Evolutionary conservation across 2,329 filamentous ascomycete species (phyloP).

Genomic region (Piedraia hortae): DNA sequence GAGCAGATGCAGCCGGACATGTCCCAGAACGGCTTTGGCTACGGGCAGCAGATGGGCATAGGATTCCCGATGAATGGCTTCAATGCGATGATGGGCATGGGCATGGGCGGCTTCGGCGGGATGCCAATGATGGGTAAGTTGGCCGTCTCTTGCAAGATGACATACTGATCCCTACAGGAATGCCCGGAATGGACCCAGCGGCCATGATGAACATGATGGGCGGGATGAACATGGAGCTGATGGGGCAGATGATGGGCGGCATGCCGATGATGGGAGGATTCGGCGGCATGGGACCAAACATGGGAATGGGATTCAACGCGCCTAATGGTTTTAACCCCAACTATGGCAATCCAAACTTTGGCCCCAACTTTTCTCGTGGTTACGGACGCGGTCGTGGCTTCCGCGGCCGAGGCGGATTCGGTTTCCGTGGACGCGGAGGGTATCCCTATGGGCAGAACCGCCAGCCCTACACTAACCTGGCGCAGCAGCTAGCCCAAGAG

Average conservation of each 20-base stretch:
- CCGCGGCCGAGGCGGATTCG: slow-evolving; percentile 2
- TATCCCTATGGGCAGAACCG: slow-evolving; percentile 6
- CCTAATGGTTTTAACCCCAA: slow-evolving; percentile 22
- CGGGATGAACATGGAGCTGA: slow-evolving; percentile 7
- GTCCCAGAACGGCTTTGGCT: slow-evolving; percentile 4
- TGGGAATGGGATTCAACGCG: slow-evolving; percentile 29
- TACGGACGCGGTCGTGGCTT: slow-evolving; percentile 24
- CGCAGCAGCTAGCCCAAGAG: slow-evolving; percentile 1
- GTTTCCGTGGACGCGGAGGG: slow-evolving; percentile 9
- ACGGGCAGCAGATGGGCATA: no score
- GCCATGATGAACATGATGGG: slow-evolving; percentile 26
- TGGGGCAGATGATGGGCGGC: slow-evolving; percentile 1
- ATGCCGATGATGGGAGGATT: slow-evolving; percentile 21
- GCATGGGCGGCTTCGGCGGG: slow-evolving; percentile 14
- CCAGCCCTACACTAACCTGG: slow-evolving; percentile 2
- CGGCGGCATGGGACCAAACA: slow-evolving; percentile 28
- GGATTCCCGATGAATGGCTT: slow-evolving; percentile 22
- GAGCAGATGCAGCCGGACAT: slow-evolving; percentile 5
- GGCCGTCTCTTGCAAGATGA: not conserved
- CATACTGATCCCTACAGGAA: slow-evolving; percentile 27
- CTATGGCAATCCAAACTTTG: slow-evolving; percentile 8
- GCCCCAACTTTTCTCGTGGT: slow-evolving; percentile 28
- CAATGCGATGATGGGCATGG: slow-evolving; percentile 38
- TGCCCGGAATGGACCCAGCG: slow-evolving; percentile 60
- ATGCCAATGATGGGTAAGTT: slow-evolving; percentile 61